phyloP scores from a whole-genome alignment of 176 grass and related monocot genomes.

The Avena atlantica region DNA sequence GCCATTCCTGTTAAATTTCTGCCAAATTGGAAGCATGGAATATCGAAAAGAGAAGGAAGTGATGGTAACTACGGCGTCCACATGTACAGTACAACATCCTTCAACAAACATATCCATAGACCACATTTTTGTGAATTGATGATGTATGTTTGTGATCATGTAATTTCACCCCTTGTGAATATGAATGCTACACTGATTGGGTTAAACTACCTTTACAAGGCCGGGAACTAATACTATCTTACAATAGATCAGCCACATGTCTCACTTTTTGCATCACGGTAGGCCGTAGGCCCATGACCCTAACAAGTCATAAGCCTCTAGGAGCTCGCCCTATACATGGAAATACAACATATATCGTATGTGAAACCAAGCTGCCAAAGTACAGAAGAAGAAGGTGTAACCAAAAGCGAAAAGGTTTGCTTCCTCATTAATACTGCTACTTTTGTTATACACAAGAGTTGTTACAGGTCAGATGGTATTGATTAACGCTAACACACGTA shows the following conservation, averaged over 20 bases:
- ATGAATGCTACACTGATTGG: constrained; percentile 6
- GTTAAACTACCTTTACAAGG: constrained; percentile 26
- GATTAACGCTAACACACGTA: constrained; percentile 8
- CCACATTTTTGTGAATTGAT: neutral
- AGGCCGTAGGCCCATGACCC: constrained; percentile 4
- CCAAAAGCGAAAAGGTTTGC: constrained; percentile 43
- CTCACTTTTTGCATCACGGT: constrained; percentile 27
- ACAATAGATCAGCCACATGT: constrained; percentile 1
- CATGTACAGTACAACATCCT: neutral
- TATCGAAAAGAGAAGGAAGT: constrained; percentile 1
- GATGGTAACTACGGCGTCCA: constrained; percentile 1
- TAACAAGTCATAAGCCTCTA: constrained; percentile 4
- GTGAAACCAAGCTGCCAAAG: constrained; percentile 44
- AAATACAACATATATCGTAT: constrained; percentile 25
- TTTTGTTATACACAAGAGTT: constrained; percentile 48
- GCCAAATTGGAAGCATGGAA: neutral
- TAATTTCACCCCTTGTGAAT: constrained; percentile 17
- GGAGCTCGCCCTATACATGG: constrained; percentile 33
- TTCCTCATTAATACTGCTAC: constrained; percentile 43
- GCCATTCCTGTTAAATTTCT: constrained; percentile 11
- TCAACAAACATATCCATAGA: neutral
- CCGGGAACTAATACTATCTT: constrained; percentile 3
- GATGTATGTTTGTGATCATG: constrained; percentile 2
- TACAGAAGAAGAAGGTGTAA: constrained; percentile 10
- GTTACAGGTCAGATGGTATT: constrained; percentile 24